phyloP scores from a whole-genome alignment of 2,329 filamentous ascomycete species.

The Microsporum canis region DNA sequence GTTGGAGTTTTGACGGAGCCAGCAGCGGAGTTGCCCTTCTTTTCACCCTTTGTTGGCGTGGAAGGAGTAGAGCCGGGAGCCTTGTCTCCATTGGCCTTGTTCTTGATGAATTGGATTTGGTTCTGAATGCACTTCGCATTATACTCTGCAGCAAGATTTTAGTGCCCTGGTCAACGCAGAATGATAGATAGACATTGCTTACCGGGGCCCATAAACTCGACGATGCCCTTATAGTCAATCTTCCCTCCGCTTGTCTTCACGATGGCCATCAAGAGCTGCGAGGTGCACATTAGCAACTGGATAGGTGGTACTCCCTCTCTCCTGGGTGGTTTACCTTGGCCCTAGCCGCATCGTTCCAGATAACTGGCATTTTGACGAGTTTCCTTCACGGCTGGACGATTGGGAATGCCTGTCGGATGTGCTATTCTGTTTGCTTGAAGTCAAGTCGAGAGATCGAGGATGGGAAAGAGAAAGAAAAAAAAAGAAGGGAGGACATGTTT shows the following conservation, averaged over 20 bases:
- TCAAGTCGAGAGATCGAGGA: not conserved
- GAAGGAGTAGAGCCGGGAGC: not conserved
- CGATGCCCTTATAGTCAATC: slow-evolving; percentile 15
- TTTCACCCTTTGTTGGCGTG: not conserved
- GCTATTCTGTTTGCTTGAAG: not conserved
- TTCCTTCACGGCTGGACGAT: not conserved
- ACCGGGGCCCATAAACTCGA: slow-evolving; percentile 18
- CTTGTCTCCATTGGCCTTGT: not conserved
- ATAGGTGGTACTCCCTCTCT: not conserved
- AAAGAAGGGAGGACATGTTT: too few relatives aligned
- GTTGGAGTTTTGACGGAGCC: not conserved
- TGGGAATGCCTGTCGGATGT: not conserved
- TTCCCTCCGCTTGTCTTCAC: slow-evolving; percentile 14
- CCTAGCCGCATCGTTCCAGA: slow-evolving; percentile 20
- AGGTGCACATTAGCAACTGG: not conserved
- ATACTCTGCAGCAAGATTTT: not conserved
- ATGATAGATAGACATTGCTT: not conserved
- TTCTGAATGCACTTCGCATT: slow-evolving; percentile 1
- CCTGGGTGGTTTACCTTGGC: slow-evolving; percentile 18
- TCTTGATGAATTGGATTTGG: not conserved
- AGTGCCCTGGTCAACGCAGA: not conserved
- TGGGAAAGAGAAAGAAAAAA: not conserved
- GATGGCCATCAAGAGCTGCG: slow-evolving; percentile 19
- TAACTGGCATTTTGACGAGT: slow-evolving; percentile 20
- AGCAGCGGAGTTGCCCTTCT: not conserved